Evolutionary conservation across 2,329 filamentous ascomycete species (phyloP), one percentile per base, ranked within the genome.

Genomic region (Lachnellula hyalina): DNA sequence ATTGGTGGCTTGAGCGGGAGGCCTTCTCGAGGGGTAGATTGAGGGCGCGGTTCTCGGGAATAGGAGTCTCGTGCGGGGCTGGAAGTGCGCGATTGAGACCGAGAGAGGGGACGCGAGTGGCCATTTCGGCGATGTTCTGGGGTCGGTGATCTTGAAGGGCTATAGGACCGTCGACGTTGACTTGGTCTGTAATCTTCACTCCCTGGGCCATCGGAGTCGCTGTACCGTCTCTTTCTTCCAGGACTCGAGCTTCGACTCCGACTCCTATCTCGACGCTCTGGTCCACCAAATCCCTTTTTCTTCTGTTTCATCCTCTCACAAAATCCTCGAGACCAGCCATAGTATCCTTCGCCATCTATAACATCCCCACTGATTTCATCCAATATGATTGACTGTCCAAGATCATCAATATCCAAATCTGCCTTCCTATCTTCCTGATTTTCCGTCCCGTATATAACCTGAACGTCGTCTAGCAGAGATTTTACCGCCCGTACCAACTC

Each of bases 311-410:
- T 94, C 66, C 87, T 88, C 61, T 89, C 78, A 68, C 89, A 95
- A 63, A 96, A 94, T 1, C 76, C 75, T 40, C 82, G 80, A 5
- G 90, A 93, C 91, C 91, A 96, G 57, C 90, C 91, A 67, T 95
- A 95, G 69, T 95, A 95, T 0, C 87, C 89, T 59, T 89, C 85
- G 1, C 85, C 85, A 6, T 78, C 77, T 6, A 85, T 68, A 2
- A 85, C 64, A n/a, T 68, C 72, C 0, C 85, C 85, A 0, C 82
- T 86, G n/a, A 82, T 73, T 61, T 86, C 82, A 62, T 90, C 84
- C 2, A 82, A 69, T 17, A 84, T 73, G 51, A 90, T 75, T 15
- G 79, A 73, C 67, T 94, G 86, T 11, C 90, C 90, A 55, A 94
- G 76, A 60, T 86, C 84, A 65, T 90, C 86, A n/a, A 93, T 73